Percentiles rank a stretch among this genome's conserved stretches.
phyloP scores from a whole-genome alignment of 1,139 yeast species.

The Taiozyma sp. region DNA sequence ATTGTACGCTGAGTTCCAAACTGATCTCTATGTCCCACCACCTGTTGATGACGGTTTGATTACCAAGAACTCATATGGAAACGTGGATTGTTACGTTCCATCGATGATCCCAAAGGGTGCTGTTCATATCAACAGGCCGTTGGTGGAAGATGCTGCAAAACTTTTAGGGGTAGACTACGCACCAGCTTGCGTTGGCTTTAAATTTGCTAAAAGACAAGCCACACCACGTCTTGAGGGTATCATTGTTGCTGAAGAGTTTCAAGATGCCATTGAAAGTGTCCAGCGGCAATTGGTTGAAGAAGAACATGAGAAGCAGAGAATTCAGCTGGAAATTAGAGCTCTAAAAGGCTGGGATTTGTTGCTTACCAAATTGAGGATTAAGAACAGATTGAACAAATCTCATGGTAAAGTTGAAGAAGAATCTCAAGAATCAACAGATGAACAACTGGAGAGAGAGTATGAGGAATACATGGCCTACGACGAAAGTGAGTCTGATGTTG shows the following conservation, averaged over 20 bases:
- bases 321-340: too few species aligned
- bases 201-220: too few species aligned
- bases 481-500: not conserved
- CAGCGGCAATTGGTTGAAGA: too few species aligned
- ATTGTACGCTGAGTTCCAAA: conserved; percentile 73
- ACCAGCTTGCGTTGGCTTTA: too few species aligned
- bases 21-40: conserved; percentile 64
- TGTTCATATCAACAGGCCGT: conserved; percentile 47
- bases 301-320: too few species aligned
- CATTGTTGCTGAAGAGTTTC: too few species aligned
- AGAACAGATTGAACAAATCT: conserved; percentile 53
- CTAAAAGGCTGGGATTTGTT: conserved; percentile 69
- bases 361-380: conserved; percentile 65
- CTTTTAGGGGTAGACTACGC: conserved; percentile 70
- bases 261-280: too few species aligned
- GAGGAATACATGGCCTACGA: conserved; percentile 9
- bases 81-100: conserved; percentile 69
- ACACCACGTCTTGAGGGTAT: too few species aligned
- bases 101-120: conserved; percentile 89
- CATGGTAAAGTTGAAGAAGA: conserved; percentile 53
- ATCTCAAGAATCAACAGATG: conserved; percentile 17
- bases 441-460: conserved; percentile 12
- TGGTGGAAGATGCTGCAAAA: conserved; percentile 65
- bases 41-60: conserved; percentile 54
- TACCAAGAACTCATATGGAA: conserved; percentile 74